These are phyloP conservation scores for Lasiosphaeris hirsuta DNA, from an alignment of 495 filamentous ascomycete genomes.

Conservation along the genomic window DNA sequence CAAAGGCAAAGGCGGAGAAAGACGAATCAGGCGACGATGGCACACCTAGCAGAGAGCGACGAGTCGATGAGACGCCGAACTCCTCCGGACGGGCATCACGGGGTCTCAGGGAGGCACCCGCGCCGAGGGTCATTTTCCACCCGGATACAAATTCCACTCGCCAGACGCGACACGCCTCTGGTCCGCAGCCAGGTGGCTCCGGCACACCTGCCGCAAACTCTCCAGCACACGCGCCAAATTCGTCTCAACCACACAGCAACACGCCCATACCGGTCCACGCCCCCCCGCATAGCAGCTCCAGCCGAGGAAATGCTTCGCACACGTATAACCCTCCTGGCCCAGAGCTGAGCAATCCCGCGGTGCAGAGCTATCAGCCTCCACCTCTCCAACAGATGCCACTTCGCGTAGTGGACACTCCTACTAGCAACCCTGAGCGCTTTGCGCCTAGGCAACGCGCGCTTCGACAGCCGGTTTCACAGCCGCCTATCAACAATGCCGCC, in stretches of 20 bases:
- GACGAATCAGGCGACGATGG: slow-evolving; percentile 56
- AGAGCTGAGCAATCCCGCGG: slow-evolving; percentile 47
- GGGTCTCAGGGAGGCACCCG: slow-evolving; percentile 73
- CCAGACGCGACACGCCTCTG: slow-evolving; percentile 55
- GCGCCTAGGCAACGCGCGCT: slow-evolving; percentile 42
- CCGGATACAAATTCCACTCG: slow-evolving; percentile 63
- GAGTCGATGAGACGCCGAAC: slow-evolving; percentile 57
- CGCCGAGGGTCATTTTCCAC: slow-evolving; percentile 77
- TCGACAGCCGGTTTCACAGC: slow-evolving; percentile 23
- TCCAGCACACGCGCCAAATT: slow-evolving; percentile 27
- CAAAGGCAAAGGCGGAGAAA: slow-evolving; percentile 43
- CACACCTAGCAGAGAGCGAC: slow-evolving; percentile 61
- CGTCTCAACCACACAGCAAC: slow-evolving; percentile 23
- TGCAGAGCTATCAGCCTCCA: slow-evolving; percentile 58
- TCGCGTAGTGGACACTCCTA: slow-evolving; percentile 66
- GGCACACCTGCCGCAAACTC: slow-evolving; percentile 21
- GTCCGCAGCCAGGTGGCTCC: slow-evolving; percentile 34
- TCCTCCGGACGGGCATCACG: slow-evolving; percentile 56
- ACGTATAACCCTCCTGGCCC: slow-evolving; percentile 34
- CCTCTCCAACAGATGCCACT: slow-evolving; percentile 55
- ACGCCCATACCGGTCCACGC: slow-evolving; percentile 15
- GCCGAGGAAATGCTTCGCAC: slow-evolving; percentile 38
- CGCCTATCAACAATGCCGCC: slow-evolving; percentile 21
- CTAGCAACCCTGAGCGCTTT: slow-evolving; percentile 62
- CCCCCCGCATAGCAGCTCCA: slow-evolving; percentile 25